phyloP scores from a whole-genome alignment of 2,329 filamentous ascomycete genomes.

The Magnaporthiopsis incrustans region DNA sequence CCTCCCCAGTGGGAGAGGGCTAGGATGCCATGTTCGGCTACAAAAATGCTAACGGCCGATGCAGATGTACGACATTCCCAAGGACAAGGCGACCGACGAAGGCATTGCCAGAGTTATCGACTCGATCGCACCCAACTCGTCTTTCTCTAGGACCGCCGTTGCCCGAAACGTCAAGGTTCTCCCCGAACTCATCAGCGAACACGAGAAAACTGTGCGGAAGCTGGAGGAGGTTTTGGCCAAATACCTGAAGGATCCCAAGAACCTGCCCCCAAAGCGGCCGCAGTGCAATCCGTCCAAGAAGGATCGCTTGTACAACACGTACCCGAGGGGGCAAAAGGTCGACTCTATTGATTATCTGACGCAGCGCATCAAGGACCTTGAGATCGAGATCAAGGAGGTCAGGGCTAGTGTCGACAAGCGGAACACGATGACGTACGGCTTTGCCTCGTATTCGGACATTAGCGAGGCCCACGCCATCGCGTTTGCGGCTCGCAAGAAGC shows the following conservation, averaged over 20 bases:
- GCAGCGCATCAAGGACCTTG: constrained; percentile 72
- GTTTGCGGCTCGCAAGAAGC: constrained; percentile 71
- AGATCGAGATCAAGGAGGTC: constrained; percentile 76
- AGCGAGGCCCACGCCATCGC: constrained; percentile 82
- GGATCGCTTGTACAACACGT: constrained; percentile 58
- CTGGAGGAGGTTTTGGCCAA: constrained; percentile 79
- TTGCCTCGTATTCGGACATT: constrained; percentile 87
- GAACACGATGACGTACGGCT: constrained; percentile 84
- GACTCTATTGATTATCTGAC: constrained; percentile 94
- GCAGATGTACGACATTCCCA: constrained; percentile 80
- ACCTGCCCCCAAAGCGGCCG: constrained; percentile 69
- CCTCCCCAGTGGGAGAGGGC: background rate
- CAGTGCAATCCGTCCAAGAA: constrained; percentile 73
- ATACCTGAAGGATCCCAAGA: constrained; percentile 80
- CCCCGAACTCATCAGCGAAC: constrained; percentile 75
- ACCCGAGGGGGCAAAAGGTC: constrained; percentile 64
- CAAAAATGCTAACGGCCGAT: constrained; percentile 11
- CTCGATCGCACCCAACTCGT: constrained; percentile 66
- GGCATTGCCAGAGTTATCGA: constrained; percentile 81
- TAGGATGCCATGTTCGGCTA: background rate
- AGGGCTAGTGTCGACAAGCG: constrained; percentile 76
- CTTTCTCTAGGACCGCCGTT: constrained; percentile 71
- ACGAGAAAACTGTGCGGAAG: constrained; percentile 71
- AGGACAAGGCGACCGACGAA: constrained; percentile 70
- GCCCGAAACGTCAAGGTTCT: constrained; percentile 89